Evolutionary conservation across 169 alveolate genomes (phyloP).

Genomic region (Besnoitia besnoiti): DNA sequence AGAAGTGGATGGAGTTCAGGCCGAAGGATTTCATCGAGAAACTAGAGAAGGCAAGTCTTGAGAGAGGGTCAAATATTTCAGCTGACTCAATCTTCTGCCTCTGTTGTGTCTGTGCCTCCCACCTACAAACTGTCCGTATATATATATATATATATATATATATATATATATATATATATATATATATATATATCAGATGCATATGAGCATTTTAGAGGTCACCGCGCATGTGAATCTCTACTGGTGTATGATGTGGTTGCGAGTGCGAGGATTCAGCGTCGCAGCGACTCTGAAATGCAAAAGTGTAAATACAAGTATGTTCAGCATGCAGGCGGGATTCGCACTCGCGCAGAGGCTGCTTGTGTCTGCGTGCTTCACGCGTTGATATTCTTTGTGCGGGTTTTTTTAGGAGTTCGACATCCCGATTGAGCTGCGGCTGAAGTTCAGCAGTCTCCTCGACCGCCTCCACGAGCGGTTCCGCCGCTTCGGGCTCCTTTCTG

Average conservation of each 20-base stretch:
- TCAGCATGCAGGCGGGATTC: not conserved
- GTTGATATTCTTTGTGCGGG: not conserved
- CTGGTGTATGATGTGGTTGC: no score
- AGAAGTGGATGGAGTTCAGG: conserved; percentile 27
- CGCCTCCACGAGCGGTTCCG: conserved; percentile 25
- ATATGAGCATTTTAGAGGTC: no score
- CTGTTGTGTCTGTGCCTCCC: not conserved
- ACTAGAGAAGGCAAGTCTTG: conserved; percentile 4
- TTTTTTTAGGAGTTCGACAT: conserved; percentile 31
- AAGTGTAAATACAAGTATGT: not conserved
- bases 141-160: no score
- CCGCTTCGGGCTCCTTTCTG: conserved; percentile 50
- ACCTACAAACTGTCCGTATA: not conserved
- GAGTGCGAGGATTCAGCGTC: no score
- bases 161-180: no score
- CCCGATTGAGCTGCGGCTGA: conserved; percentile 33
- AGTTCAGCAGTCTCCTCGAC: not conserved
- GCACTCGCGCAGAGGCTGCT: not conserved
- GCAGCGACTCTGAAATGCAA: no score
- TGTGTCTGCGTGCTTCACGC: not conserved
- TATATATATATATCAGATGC: no score
- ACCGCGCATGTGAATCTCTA: no score
- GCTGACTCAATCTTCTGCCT: not conserved
- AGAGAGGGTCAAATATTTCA: not conserved
- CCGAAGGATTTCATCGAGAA: conserved; percentile 19